These are phyloP conservation scores for Chloranthus sessilifolius DNA, from an alignment of 164 flowering plant species.

Conservation along the genomic window DNA sequence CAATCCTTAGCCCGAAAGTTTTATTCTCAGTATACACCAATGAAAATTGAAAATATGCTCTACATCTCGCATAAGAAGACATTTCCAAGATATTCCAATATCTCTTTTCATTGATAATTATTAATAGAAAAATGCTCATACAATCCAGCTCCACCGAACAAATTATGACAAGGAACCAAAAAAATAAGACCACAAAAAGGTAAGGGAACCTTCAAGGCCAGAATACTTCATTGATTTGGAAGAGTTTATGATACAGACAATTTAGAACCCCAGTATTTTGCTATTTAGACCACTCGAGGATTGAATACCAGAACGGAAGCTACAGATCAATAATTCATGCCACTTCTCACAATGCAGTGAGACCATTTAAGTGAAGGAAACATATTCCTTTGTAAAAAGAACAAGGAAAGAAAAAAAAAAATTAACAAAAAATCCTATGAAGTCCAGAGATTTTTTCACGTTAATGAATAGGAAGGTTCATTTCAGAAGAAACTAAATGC, in stretches of 20 bases:
- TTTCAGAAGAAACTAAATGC: slow-evolving; percentile 55
- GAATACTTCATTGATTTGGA: slow-evolving; percentile 23
- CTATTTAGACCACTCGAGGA: slow-evolving; percentile 16
- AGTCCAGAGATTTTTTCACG: slow-evolving; percentile 6
- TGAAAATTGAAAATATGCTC: too few species aligned
- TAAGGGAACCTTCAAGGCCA: neutral
- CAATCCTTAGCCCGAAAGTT: too few species aligned
- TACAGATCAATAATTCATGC: slow-evolving; percentile 17
- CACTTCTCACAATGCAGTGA: slow-evolving; percentile 26
- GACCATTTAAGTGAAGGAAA: slow-evolving; percentile 9
- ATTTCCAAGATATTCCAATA: too few species aligned
- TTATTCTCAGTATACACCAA: too few species aligned
- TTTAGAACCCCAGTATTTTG: slow-evolving; percentile 9
- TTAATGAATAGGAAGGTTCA: slow-evolving; percentile 29
- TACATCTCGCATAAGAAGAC: too few species aligned
- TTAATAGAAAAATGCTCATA: too few species aligned
- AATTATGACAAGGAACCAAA: neutral
- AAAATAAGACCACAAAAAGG: neutral
- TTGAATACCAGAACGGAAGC: slow-evolving; percentile 16
- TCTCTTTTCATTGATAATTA: too few species aligned
- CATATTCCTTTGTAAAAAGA: slow-evolving; percentile 11
- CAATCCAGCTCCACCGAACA: too few species aligned
- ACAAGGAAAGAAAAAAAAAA: too few species aligned
- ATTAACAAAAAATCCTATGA: slow-evolving; percentile 3
- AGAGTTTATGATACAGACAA: slow-evolving; percentile 28